phyloP scores from a whole-genome alignment of 2,329 filamentous ascomycete genomes.

The Acrodontium crateriforme region DNA sequence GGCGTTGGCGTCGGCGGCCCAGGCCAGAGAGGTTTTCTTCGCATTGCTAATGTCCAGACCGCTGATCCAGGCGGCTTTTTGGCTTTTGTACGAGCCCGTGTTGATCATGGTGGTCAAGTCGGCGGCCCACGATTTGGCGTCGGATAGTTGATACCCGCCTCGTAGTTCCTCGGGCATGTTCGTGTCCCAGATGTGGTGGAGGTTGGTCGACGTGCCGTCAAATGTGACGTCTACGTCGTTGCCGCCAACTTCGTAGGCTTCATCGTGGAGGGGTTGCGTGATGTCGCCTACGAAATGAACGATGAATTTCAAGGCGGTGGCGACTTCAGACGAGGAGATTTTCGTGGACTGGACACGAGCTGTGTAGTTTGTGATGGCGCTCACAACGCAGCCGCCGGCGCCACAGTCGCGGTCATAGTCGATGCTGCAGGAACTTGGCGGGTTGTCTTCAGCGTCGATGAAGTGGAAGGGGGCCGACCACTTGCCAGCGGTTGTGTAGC shows the following conservation, averaged over 20 bases:
- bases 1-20: conserved; percentile 30
- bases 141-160: conserved; percentile 25
- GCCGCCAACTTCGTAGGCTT: conserved; percentile 31
- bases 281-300: conserved; percentile 51
- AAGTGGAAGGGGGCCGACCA: conserved; percentile 37
- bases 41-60: conserved; percentile 25
- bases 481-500: conserved; percentile 32
- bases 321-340: conserved; percentile 21
- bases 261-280: conserved; percentile 50
- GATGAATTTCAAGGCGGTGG: conserved; percentile 36
- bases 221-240: conserved; percentile 33
- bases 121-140: conserved; percentile 26
- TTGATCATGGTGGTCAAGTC: conserved; percentile 26
- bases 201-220: conserved; percentile 26
- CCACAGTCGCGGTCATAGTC: conserved; percentile 39
- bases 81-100: conserved; percentile 24
- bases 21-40: conserved; percentile 24
- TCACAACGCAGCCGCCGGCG: conserved; percentile 36
- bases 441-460: conserved; percentile 36
- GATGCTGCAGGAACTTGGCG: conserved; percentile 34
- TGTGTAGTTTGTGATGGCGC: conserved; percentile 41
- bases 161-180: conserved; percentile 29
- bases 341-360: conserved; percentile 21
- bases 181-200: conserved; percentile 33
- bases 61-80: conserved; percentile 22